These are phyloP conservation scores for Verticillium nubilum DNA, from an alignment of 2,329 filamentous ascomycete genomes.

Conservation along the genomic window DNA sequence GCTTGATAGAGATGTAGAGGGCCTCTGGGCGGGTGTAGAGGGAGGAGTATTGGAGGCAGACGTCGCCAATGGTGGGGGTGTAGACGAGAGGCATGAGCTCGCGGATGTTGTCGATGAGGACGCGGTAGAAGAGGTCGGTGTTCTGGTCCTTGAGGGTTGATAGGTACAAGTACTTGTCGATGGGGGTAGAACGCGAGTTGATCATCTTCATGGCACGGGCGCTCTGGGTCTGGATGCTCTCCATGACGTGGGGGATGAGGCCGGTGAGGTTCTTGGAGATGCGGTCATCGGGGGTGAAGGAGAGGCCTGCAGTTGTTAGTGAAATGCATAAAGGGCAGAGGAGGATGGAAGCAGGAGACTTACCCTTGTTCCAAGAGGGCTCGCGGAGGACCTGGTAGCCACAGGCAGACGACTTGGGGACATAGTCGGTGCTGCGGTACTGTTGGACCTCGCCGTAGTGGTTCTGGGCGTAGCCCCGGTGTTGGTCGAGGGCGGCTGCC, in stretches of 20 bases:
- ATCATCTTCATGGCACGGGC: constrained; percentile 70
- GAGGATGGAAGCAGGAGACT: constrained; percentile 15
- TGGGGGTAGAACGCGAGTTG: constrained; percentile 58
- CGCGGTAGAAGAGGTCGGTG: constrained; percentile 75
- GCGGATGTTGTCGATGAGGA: constrained; percentile 70
- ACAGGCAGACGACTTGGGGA: constrained; percentile 43
- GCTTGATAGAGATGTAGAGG: constrained; percentile 92
- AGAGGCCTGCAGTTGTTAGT: constrained; percentile 42
- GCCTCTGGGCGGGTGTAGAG: constrained; percentile 93
- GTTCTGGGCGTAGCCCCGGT: constrained; percentile 54
- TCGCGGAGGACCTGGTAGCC: constrained; percentile 59
- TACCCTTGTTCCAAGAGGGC: constrained; percentile 63
- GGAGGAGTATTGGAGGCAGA: constrained; percentile 93
- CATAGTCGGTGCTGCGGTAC: constrained; percentile 45
- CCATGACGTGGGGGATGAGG: constrained; percentile 59
- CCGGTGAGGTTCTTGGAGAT: constrained; percentile 60
- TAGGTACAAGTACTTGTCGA: constrained; percentile 83
- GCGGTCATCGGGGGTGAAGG: constrained; percentile 60
- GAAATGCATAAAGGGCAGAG: neutral
- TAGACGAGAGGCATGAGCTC: constrained; percentile 82
- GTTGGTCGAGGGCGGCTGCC: constrained; percentile 53
- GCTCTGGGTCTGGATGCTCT: constrained; percentile 55
- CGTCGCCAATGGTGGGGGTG: constrained; percentile 89
- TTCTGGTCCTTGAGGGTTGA: constrained; percentile 71
- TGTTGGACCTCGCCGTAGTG: constrained; percentile 53